phyloP scores from a whole-genome alignment of 352 stramenopile genomes.

The Phytophthora megakarya region DNA sequence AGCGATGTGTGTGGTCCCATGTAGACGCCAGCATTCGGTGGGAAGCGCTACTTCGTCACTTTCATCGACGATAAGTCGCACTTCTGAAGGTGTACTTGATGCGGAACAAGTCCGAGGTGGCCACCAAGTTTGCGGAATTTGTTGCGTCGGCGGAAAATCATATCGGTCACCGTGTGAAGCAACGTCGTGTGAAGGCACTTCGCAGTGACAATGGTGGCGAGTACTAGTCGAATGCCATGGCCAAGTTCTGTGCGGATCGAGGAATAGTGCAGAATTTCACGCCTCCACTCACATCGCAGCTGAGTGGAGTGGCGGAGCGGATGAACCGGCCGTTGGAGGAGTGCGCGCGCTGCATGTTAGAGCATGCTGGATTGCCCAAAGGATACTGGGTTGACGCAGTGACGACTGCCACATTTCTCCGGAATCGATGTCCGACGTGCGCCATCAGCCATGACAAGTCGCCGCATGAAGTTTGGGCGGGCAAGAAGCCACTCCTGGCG shows the following conservation, averaged over 20 bases:
- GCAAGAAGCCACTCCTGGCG: slow-evolving; percentile 15
- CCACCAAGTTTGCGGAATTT: slow-evolving; percentile 25
- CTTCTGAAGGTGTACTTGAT: slow-evolving; percentile 18
- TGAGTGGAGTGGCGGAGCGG: slow-evolving; percentile 17
- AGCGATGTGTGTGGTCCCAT: slow-evolving; percentile 13
- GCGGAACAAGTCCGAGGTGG: slow-evolving; percentile 19
- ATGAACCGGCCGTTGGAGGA: slow-evolving; percentile 13
- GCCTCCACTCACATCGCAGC: slow-evolving; percentile 18
- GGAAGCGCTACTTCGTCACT: slow-evolving; percentile 5
- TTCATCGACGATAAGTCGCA: slow-evolving; percentile 14
- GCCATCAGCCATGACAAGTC: slow-evolving; percentile 6
- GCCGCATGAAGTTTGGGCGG: slow-evolving; percentile 12
- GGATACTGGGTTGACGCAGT: slow-evolving; percentile 15
- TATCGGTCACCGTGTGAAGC: slow-evolving; percentile 12
- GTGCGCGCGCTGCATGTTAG: slow-evolving; percentile 10
- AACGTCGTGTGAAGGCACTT: slow-evolving; percentile 9
- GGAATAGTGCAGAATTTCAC: slow-evolving; percentile 29
- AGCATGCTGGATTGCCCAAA: slow-evolving; percentile 11
- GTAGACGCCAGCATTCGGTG: not conserved
- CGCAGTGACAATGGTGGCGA: slow-evolving; percentile 20
- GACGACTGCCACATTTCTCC: slow-evolving; percentile 20
- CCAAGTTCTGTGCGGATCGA: slow-evolving; percentile 7
- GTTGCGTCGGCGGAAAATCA: slow-evolving; percentile 17
- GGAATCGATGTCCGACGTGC: slow-evolving; percentile 17
- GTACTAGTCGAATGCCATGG: slow-evolving; percentile 9